Conservation (phyloP, 2,329 filamentous ascomycete genomes). For the Xylaria sp. region DNA sequence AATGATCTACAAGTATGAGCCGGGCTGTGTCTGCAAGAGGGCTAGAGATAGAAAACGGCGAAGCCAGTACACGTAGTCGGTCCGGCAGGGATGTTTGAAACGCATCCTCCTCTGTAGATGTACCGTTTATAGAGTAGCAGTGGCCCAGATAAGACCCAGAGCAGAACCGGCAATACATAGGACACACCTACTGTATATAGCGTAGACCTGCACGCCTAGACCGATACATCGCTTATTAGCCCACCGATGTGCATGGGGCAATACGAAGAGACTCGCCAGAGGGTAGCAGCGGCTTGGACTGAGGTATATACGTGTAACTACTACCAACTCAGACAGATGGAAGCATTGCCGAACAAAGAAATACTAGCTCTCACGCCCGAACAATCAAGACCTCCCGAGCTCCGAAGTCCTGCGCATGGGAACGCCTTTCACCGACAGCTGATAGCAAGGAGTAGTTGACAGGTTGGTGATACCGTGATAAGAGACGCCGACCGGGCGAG, state of each 20-base stretch:
- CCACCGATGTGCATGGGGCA: slow-evolving; percentile 8
- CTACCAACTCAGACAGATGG: neutral
- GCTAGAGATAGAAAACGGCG: slow-evolving; percentile 9
- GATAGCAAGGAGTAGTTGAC: no score
- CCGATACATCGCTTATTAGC: slow-evolving; percentile 2
- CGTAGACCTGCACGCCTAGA: neutral
- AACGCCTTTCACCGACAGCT: neutral
- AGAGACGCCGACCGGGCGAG: neutral
- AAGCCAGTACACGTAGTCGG: no score
- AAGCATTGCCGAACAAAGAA: neutral
- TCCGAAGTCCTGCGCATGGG: neutral
- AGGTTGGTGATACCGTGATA: no score
- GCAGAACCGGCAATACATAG: no score
- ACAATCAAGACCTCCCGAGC: neutral
- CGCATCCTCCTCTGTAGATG: no score
- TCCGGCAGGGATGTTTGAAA: slow-evolving; percentile 2
- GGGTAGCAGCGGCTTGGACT: slow-evolving; percentile 9
- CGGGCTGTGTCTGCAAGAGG: neutral
- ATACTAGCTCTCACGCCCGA: neutral
- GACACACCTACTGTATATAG: no score
- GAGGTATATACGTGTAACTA: slow-evolving; percentile 9
- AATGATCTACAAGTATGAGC: slow-evolving; percentile 3
- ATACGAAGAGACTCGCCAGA: slow-evolving; percentile 17
- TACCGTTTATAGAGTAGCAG: no score
- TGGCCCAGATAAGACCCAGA: no score